These are phyloP conservation scores for Tilletia horrida DNA, from an alignment of 1,284 basidiomycete species.

Conservation along the genomic window DNA sequence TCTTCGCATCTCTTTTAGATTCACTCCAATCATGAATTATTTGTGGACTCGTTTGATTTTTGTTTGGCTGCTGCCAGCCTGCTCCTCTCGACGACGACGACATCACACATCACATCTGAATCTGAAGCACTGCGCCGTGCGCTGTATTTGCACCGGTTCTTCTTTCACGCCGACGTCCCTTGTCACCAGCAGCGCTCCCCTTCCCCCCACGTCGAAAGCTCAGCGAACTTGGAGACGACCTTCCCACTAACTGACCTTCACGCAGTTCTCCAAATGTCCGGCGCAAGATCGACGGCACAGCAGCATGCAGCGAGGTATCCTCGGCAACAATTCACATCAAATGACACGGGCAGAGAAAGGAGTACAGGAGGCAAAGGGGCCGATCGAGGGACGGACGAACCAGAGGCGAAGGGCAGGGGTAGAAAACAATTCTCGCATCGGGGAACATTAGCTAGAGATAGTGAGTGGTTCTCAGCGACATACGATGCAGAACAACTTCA, in stretches of 20 bases:
- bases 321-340: neutral
- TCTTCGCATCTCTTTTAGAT: too few relatives aligned
- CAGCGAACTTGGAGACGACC: too few relatives aligned
- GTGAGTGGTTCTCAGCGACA: neutral
- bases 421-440: conserved; percentile 2
- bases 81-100: too few relatives aligned
- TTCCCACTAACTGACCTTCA: neutral
- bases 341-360: neutral
- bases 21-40: too few relatives aligned
- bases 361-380: neutral
- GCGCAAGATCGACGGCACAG: neutral
- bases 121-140: too few relatives aligned
- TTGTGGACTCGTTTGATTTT: too few relatives aligned
- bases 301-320: conserved; percentile 4
- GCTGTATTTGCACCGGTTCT: too few relatives aligned
- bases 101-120: too few relatives aligned
- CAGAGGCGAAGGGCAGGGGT: conserved; percentile 4
- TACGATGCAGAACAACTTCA: too few relatives aligned
- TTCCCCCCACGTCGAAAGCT: neutral
- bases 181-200: neutral
- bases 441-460: neutral
- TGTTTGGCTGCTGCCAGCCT: too few relatives aligned
- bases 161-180: too few relatives aligned
- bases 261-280: neutral
- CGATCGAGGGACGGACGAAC: conserved; percentile 7